Evolutionary conservation across 2,329 filamentous ascomycete species (phyloP), one percentile per base, ranked within the genome.

Genomic region (Colletotrichum tanaceti): DNA sequence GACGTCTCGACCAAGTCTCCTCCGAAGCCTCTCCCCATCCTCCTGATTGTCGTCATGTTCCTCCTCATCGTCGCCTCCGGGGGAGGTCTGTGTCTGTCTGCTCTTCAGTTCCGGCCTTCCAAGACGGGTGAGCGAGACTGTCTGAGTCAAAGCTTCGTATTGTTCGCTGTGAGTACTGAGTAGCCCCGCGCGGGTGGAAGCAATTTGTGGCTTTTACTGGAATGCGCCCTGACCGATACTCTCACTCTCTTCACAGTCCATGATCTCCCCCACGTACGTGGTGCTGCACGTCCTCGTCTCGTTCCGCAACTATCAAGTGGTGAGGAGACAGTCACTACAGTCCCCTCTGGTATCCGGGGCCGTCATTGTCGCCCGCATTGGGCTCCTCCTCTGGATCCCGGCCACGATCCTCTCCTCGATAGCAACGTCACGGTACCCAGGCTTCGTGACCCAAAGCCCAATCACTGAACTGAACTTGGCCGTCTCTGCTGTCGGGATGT

Each of bases 221-320:
- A 38, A 57, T 43, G 46, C 5, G 9, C 16, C 24, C 70, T 70
- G 5, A 71, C 22, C 32, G 32, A 35, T 35, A 9, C 32, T 35
- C 32, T 35, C 32, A 35, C 13, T 4, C 14, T 7, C 10, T 20
- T 2, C 4, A 22, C 38, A 77, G 75, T 75, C 74, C 22, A 71
- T 78, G 11, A 71, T 79, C 13, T 74, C 75, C 0, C 60, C 78
- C 1, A 63, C 76, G 18, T 79, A 79, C 61, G 70, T 79, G 43
- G 57, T 63, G n/a, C 68, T 78, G 4, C 75, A 80, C 53, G 14
- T 76, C n/a, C 57, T 74, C 11, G 75, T 77, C 0, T 73, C 77
- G 1, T 71, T 68, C 20, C 71, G 71, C 3, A 73, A 73, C 11
- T 70, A 73, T 39, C 58, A 68, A 10, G 72, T 75, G 46, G 59